A percentile compares a stretch with the other conserved stretches of the same genome.
Conservation (phyloP, 129 eudicot species). For the Heracleum sosnowskyi region DNA sequence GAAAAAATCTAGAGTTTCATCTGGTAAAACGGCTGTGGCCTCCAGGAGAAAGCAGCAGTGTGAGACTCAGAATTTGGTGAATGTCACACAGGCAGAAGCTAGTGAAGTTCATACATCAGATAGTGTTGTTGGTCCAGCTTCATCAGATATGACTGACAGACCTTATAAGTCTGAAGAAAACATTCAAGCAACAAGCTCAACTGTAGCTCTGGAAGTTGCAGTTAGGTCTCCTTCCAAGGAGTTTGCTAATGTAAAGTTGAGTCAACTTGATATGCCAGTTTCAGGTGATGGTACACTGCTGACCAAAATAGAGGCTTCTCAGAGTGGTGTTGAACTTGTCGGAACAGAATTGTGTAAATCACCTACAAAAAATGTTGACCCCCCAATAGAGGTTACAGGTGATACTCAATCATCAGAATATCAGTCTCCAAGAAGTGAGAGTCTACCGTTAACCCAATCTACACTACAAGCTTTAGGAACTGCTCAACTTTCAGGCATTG, state of each 20-base stretch:
- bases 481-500: not conserved
- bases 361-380: not conserved
- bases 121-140: conserved; percentile 17
- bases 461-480: not conserved
- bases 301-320: not conserved
- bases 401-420: not conserved
- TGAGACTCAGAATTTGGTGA: conserved; percentile 26
- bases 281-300: not conserved
- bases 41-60: conserved; percentile 41
- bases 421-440: conserved; percentile 1
- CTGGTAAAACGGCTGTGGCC: conserved; percentile 41
- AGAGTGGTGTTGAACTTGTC: not conserved
- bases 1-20: conserved; percentile 44
- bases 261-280: not conserved
- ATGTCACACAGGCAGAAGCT: conserved; percentile 19
- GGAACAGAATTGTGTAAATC: not conserved
- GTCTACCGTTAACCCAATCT: not conserved
- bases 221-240: conserved; percentile 6
- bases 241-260: conserved; percentile 10
- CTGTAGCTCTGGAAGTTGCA: not conserved
- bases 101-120: conserved; percentile 13
- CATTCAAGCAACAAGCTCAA: conserved; percentile 19
- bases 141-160: conserved; percentile 17
- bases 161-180: conserved; percentile 4
- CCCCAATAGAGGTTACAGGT: not conserved